Conservation (phyloP, 1,284 basidiomycete genomes). For the Takashimella koratensis region DNA sequence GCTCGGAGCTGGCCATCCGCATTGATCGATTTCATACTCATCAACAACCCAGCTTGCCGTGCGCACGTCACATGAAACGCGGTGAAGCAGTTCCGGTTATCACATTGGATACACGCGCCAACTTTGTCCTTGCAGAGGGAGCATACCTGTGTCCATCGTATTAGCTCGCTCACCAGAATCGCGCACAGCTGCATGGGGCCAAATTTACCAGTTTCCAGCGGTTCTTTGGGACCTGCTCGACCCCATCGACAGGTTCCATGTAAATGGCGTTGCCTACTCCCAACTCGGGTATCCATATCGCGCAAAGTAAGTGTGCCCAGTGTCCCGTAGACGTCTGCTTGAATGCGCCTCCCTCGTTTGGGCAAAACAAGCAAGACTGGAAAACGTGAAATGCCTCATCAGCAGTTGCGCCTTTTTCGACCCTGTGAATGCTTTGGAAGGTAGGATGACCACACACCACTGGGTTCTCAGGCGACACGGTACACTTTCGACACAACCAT, state of each 20-base stretch:
- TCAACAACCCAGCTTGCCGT: constrained; percentile 71
- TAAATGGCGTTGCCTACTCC: constrained; percentile 91
- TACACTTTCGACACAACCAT: constrained; percentile 98
- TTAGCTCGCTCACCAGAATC: background rate
- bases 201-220: constrained; percentile 84
- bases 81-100: constrained; percentile 82
- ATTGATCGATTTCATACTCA: constrained; percentile 76
- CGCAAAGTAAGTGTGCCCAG: constrained; percentile 96
- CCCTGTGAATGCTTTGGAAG: too few relatives aligned
- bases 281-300: constrained; percentile 97
- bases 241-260: constrained; percentile 95
- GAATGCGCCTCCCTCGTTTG: constrained; percentile 95
- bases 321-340: constrained; percentile 92
- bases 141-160: constrained; percentile 61
- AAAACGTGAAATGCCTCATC: constrained; percentile 1
- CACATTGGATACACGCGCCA: constrained; percentile 97
- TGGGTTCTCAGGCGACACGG: constrained; percentile 92
- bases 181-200: background rate
- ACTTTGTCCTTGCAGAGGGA: constrained; percentile 73
- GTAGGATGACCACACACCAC: constrained; percentile 60
- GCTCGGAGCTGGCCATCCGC: constrained; percentile 57
- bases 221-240: constrained; percentile 82
- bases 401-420: too few relatives aligned
- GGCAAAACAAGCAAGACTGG: constrained; percentile 88
- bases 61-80: constrained; percentile 97